Evolutionary conservation across 2,329 filamentous ascomycete genomes (phyloP).

Genomic region (Claviceps pusilla): DNA sequence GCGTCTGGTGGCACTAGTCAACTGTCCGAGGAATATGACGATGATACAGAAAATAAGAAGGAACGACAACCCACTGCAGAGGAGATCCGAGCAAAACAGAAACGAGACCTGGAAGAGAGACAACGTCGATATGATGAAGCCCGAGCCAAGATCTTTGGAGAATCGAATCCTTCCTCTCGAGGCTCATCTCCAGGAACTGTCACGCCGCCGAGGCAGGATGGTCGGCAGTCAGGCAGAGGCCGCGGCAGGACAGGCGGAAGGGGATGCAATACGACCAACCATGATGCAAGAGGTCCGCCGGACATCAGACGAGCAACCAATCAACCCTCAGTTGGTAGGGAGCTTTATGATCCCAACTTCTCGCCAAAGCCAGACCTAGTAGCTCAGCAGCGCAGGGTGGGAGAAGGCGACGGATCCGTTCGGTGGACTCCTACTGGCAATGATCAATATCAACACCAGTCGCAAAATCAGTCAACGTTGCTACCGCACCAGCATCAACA

Average conservation of each 20-base stretch:
- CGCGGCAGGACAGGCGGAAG: slow-evolving; percentile 27
- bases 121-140: slow-evolving; percentile 81
- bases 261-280: slow-evolving; percentile 9
- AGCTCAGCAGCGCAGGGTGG: slow-evolving; percentile 27
- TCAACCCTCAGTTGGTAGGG: slow-evolving; percentile 26
- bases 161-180: slow-evolving; percentile 37
- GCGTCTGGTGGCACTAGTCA: slow-evolving; percentile 29
- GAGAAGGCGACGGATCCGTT: slow-evolving; percentile 19
- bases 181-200: slow-evolving; percentile 46
- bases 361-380: slow-evolving; percentile 45
- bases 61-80: slow-evolving; percentile 53
- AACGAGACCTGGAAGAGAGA: slow-evolving; percentile 74
- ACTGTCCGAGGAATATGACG: slow-evolving; percentile 32
- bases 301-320: slow-evolving; percentile 12
- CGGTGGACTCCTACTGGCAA: slow-evolving; percentile 29
- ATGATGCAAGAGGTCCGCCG: slow-evolving; percentile 5
- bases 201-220: slow-evolving; percentile 36
- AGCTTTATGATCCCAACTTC: slow-evolving; percentile 68
- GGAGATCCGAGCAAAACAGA: slow-evolving; percentile 62
- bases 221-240: slow-evolving; percentile 24
- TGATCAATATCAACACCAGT: slow-evolving; percentile 17
- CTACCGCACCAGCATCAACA: neutral
- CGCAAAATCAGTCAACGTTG: neutral
- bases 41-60: slow-evolving; percentile 50
- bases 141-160: slow-evolving; percentile 74